Base-by-base conservation (phyloP, 345 rosid species). In the Gossypium stocksii region DNA sequence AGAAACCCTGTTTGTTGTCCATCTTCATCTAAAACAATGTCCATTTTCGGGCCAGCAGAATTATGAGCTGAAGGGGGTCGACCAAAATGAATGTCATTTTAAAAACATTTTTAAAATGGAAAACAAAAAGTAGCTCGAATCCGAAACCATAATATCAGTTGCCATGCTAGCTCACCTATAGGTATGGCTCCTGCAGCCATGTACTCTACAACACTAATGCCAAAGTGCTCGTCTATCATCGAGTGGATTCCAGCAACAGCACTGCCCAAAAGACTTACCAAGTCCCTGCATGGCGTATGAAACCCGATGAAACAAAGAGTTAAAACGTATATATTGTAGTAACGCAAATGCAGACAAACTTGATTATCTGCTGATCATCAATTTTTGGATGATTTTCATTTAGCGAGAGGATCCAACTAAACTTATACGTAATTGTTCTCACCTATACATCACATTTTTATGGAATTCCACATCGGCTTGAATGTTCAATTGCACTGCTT, bases 161-260 rank as follows among this genome's bases (percentile, higher is more conserved):
- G 52, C 64, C 76, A 70, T n/a, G 62, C 83, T 7, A 34, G 34
- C 41, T 27, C 48, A 95, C 97, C 97, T n/a, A 93, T 91, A 53
- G 99, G 98, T 72, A 95, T 86, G 53, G 97, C 93, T 11, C 98
- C 98, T 2, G 97, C 96, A 76, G 94, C 96, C 97, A 95, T 95
- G 76, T 85, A 95, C 84, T 93, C 96, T 20, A 93, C 99, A 58
- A 93, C 94, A 7, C 95, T 79, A 9, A 93, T 93, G 71, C 98
- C 99, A 75, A 95, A 90, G 76, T 93, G 98, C 86, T 95, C 97
- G 44, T 93, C 96, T 74, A 78, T 86, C 97, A 93, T 93, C 14
- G 93, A 89, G 69, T 91, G 98, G 66, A 91, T 73, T 74, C 98
- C 98, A 1, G 87, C 93, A 72, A 85, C 86, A 34, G 96, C 97